A percentile compares a stretch with the other conserved stretches of the same genome.
These are phyloP conservation scores for Fusarium dlaminii DNA, from an alignment of 2,329 filamentous ascomycete genomes.

Conservation along the genomic window DNA sequence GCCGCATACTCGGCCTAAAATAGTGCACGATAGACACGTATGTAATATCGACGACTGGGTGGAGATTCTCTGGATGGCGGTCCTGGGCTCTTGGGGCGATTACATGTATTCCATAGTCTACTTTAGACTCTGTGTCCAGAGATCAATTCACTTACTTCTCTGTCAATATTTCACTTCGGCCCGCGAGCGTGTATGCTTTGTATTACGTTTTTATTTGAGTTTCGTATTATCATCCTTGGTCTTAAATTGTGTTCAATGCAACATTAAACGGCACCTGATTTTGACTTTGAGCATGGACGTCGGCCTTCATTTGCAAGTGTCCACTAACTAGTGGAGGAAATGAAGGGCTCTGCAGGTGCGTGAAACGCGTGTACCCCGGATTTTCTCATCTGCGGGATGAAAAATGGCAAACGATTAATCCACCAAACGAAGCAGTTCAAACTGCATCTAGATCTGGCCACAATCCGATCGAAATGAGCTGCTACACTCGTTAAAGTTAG, in stretches of 20 bases:
- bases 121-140: slow-evolving; percentile 6
- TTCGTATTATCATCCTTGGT: not conserved
- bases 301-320: not conserved
- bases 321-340: not conserved
- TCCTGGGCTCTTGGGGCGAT: not conserved
- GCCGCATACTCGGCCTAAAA: slow-evolving; percentile 9
- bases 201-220: not conserved
- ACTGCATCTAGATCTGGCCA: not conserved
- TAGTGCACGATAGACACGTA: slow-evolving; percentile 29
- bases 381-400: not conserved
- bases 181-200: not conserved
- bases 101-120: slow-evolving; percentile 24
- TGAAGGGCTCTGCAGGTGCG: not conserved
- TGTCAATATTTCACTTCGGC: not conserved
- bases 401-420: not conserved
- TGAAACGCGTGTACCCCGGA: slow-evolving; percentile 8
- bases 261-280: not conserved
- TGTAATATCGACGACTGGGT: slow-evolving; percentile 32
- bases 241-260: not conserved
- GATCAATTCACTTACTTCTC: slow-evolving; percentile 10
- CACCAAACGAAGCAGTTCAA: not conserved
- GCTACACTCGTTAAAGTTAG: not conserved
- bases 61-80: slow-evolving; percentile 6
- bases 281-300: not conserved
- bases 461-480: not conserved